Evolutionary conservation across 2,329 filamentous ascomycete species (phyloP), one percentile per base, ranked within the genome.

Genomic region (Penicillium sp.): DNA sequence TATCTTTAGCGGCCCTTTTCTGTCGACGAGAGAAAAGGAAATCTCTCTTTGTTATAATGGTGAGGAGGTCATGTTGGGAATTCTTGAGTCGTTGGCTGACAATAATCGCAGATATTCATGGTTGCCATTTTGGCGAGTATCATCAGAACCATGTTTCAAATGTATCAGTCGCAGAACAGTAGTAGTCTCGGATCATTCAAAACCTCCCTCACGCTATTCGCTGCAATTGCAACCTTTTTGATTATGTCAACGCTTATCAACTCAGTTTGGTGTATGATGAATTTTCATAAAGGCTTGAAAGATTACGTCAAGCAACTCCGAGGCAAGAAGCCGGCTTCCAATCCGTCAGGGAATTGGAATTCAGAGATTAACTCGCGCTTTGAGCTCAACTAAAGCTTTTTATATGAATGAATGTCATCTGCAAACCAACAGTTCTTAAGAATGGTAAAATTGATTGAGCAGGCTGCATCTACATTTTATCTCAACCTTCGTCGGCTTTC

Each of bases 281-380:
- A 66, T 26, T 68, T 68, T 24, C 56, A 60, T 13, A 68, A 68
- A 53, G 67, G 67, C 13, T 45, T 68, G 44, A 68, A 68, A 6
- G 40, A 61, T 17, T 62, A 68, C 50, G 63, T 65, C n/a, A 56
- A 61, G 12, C 56, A 53, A 12, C 53, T 56, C 3, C 35, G 59
- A 40, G 53, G 40, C 22, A 56, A 30, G 24, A 26, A 56, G 42
- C 45, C 56, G 13, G 26, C 35, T 44, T 17, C 47, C n/a, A 38
- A 59, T 44, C 17, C 47, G 26, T 58, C 60, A 12, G 47, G 59
- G 26, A 3, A 15, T 37, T 55, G 38, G 42, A 56, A 19, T 15
- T 38, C 47, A 26, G 56, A 57, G 17, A 35, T 37, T n/a, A 63
- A 61, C 33, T 56, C 58, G 55, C 63, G 63, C 19, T 65, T 65